These are phyloP conservation scores for Tilletia horrida DNA, from an alignment of 1,284 basidiomycete species.

Conservation along the genomic window DNA sequence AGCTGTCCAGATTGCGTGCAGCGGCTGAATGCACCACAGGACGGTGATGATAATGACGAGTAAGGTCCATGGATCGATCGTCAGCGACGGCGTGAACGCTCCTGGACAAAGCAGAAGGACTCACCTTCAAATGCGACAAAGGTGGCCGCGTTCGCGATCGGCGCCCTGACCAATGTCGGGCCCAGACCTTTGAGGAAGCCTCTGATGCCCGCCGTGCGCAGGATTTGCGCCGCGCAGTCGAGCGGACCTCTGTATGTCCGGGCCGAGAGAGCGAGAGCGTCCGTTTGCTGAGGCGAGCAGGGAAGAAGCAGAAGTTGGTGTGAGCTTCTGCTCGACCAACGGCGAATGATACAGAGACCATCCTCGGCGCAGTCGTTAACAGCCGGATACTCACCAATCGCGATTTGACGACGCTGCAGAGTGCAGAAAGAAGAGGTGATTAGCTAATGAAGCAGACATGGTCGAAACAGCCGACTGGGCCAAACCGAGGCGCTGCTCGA, in stretches of 20 bases:
- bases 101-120: background rate
- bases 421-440: conserved; percentile 21
- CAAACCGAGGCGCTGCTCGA: conserved; percentile 15
- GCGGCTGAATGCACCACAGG: background rate
- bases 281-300: conserved; percentile 95
- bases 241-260: conserved; percentile 72
- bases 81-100: background rate
- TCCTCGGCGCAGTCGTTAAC: background rate
- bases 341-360: no score
- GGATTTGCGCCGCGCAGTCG: conserved; percentile 78
- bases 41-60: no score
- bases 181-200: conserved; percentile 86
- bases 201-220: conserved; percentile 72
- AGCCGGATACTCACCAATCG: conserved; percentile 22
- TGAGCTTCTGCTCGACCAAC: no score
- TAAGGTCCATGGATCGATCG: no score
- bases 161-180: conserved; percentile 80
- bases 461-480: no score
- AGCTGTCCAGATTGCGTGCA: background rate
- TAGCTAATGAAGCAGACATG: no score
- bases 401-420: conserved; percentile 21
- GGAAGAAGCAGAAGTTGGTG: conserved; percentile 1
- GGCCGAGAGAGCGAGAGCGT: conserved; percentile 60
- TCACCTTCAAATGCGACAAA: conserved; percentile 47
- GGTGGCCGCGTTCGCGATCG: conserved; percentile 52